Evolutionary conservation across 495 filamentous ascomycete genomes (phyloP), one percentile per base, ranked within the genome.

Genomic region (Aspergillus heteromorphus): DNA sequence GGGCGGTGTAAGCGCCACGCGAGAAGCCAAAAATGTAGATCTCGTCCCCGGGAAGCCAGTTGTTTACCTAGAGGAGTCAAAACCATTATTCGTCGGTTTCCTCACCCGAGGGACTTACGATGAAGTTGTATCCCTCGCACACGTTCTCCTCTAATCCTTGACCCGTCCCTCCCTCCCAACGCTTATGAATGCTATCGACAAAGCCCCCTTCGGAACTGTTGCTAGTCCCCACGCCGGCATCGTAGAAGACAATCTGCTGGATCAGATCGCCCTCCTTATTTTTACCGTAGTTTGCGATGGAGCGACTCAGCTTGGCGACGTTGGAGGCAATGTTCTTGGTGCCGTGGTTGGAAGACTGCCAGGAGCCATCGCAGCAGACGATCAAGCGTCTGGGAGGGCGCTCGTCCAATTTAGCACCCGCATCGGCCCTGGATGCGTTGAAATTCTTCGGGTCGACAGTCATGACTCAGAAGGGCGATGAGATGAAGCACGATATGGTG

Each of bases 211-310:
- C 18, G 19, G 4, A 18, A 6, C 42, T 45, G 1, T 19, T 45
- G 8, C 42, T 20, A 3, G 42, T 45, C 0, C 65, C 63, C 8
- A 68, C 49, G 8, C 65, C 65, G 1, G 65, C 65, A 18, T 68
- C 61, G n/a, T 68, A 68, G 55, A 55, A 68, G 48, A 66, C 65
- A 18, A 68, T 48, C 48, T 68, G 65, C 40, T 68, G 65, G 58
- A 59, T 60, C 16, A 56, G 23, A 0, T 61, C 51, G 7, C 59
- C 61, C 6, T 61, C 20, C 13, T 51, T 47, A 36, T 62, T 61
- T 0, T 51, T 55, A 0, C 59, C 65, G n/a, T 57, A 36, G n/a
- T 54, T 53, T 20, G 57, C 61, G 17, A 69, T 8, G 0, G 58
- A 36, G 40, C 64, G 63, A 29, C 62, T 63, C 6, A 66, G 56